Percentiles rank a stretch among this genome's conserved stretches.
Conservation (phyloP, 352 stramenopile genomes). For the Hyaloperonospora arabidopsidis region DNA sequence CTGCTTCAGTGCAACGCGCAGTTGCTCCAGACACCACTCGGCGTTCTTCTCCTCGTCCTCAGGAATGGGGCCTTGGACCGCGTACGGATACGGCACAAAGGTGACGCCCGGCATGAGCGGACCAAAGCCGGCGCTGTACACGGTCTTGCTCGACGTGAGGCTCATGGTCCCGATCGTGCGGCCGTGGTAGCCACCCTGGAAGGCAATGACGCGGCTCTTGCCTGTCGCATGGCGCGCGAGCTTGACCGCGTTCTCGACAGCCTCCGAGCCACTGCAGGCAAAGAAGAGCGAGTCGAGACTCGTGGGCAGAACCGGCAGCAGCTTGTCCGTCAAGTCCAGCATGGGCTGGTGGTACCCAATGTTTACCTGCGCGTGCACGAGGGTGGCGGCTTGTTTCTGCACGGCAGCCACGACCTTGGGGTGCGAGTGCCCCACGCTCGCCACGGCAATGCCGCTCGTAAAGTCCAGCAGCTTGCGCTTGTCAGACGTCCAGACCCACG, state of each 20-base stretch:
- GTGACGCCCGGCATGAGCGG: slow-evolving; percentile 78
- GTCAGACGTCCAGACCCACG: slow-evolving; percentile 82
- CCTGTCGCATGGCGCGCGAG: slow-evolving; percentile 85
- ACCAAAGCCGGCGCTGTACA: slow-evolving; percentile 84
- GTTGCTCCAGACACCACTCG: slow-evolving; percentile 75
- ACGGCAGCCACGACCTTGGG: slow-evolving; percentile 85
- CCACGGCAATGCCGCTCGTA: slow-evolving; percentile 89
- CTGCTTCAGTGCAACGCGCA: slow-evolving; percentile 87
- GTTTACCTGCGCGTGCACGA: slow-evolving; percentile 89
- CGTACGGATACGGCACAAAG: slow-evolving; percentile 86
- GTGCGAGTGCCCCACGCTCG: slow-evolving; percentile 89
- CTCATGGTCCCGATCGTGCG: slow-evolving; percentile 88
- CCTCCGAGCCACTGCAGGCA: slow-evolving; percentile 87
- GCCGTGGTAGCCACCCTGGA: slow-evolving; percentile 90
- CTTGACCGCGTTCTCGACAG: slow-evolving; percentile 90
- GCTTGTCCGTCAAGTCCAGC: slow-evolving; percentile 82
- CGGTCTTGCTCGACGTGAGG: slow-evolving; percentile 87
- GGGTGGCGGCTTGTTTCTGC: slow-evolving; percentile 82
- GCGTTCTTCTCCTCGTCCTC: slow-evolving; percentile 62
- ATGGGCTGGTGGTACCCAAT: slow-evolving; percentile 89
- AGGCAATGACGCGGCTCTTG: slow-evolving; percentile 88
- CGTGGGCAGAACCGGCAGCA: slow-evolving; percentile 74
- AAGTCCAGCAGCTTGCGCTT: slow-evolving; percentile 89
- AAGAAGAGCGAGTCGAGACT: slow-evolving; percentile 87
- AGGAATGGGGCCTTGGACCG: slow-evolving; percentile 63